Conservation (phyloP, 2,329 filamentous ascomycete genomes). For the Dactylellina haptotyla region DNA sequence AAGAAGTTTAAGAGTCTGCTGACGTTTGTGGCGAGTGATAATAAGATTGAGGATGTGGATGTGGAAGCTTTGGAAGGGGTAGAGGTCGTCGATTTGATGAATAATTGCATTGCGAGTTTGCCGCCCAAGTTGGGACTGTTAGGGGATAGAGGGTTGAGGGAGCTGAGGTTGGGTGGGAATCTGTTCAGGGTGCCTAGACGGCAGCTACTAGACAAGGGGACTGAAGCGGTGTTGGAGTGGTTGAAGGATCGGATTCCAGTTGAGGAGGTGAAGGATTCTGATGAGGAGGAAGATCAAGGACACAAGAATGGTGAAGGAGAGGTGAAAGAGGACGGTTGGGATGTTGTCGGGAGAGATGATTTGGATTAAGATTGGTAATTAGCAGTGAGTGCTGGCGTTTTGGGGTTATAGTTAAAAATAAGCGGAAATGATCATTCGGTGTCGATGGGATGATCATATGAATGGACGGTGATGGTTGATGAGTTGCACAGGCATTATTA, state of each 20-base stretch:
- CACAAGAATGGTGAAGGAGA: not conserved
- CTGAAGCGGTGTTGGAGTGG: constrained; percentile 76
- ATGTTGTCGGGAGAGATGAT: constrained; percentile 44
- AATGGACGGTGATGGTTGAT: constrained; percentile 2
- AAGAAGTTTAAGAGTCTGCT: constrained; percentile 75
- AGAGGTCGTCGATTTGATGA: constrained; percentile 78
- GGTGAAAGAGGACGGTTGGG: constrained; percentile 45
- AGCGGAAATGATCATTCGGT: not conserved
- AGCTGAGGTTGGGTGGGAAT: constrained; percentile 83
- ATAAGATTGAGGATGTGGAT: constrained; percentile 77
- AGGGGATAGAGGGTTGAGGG: constrained; percentile 70
- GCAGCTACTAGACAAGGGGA: constrained; percentile 85
- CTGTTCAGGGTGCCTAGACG: constrained; percentile 86
- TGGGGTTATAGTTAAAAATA: constrained; percentile 8
- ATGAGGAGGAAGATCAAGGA: not conserved
- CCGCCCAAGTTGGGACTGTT: constrained; percentile 83
- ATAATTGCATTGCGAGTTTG: constrained; percentile 85
- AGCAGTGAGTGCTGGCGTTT: constrained; percentile 16
- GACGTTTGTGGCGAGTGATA: constrained; percentile 79
- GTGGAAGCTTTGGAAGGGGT: constrained; percentile 79
- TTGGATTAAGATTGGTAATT: too few species aligned
- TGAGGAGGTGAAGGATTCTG: constrained; percentile 11
- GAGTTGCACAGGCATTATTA: not conserved
- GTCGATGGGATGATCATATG: not conserved
- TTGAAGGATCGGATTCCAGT: constrained; percentile 56